Conservation (phyloP, 2,329 filamentous ascomycete genomes). For the Anthostomella pinea region DNA sequence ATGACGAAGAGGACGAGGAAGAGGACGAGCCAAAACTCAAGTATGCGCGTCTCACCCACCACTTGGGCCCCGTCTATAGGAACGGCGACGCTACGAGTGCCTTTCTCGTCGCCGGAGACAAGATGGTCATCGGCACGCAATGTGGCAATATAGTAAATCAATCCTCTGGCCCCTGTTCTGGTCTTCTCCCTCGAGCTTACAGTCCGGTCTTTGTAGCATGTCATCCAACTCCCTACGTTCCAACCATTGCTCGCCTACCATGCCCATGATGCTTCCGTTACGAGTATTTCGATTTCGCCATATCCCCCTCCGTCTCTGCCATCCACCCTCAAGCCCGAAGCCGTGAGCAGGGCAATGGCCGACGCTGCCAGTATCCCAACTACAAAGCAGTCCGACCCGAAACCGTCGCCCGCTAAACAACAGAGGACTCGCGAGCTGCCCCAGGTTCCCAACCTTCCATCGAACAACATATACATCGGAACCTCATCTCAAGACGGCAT, state of each 20-base stretch:
- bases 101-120: constrained; percentile 88
- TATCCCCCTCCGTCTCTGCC: constrained; percentile 64
- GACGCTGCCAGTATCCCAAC: constrained; percentile 35
- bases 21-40: constrained; percentile 95
- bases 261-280: constrained; percentile 89
- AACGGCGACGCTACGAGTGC: constrained; percentile 94
- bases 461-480: constrained; percentile 89
- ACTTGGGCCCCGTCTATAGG: constrained; percentile 77
- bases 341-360: constrained; percentile 34
- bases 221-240: constrained; percentile 79
- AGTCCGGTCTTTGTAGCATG: constrained; percentile 45
- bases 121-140: constrained; percentile 95
- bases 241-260: constrained; percentile 82
- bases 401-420: constrained; percentile 40
- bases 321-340: constrained; percentile 42
- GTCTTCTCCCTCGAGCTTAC: constrained; percentile 2
- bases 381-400: constrained; percentile 41
- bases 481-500: constrained; percentile 95
- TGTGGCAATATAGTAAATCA: constrained; percentile 87
- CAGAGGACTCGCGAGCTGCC: constrained; percentile 40
- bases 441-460: constrained; percentile 68
- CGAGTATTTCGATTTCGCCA: constrained; percentile 85
- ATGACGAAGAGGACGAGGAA: constrained; percentile 76
- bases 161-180: constrained; percentile 12
- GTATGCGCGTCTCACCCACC: constrained; percentile 81